Percentiles rank a stretch among this genome's conserved stretches.
These are phyloP conservation scores for Botrytis fragariae DNA, from an alignment of 2,329 filamentous ascomycete species.

Conservation along the genomic window DNA sequence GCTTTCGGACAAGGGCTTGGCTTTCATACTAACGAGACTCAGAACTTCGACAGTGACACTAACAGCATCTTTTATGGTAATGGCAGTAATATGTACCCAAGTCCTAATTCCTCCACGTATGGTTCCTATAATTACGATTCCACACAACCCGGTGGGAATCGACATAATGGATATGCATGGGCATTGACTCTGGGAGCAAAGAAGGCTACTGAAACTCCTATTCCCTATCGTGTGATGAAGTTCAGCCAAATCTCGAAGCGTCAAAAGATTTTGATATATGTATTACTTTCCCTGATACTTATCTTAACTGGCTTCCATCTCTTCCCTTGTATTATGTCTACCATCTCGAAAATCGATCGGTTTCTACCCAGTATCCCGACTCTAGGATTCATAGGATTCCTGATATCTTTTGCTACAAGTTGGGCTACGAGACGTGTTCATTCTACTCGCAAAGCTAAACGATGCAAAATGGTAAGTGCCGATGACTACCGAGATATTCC, in stretches of 20 bases:
- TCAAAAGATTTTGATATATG: background rate
- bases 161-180: conserved; percentile 8
- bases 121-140: conserved; percentile 20
- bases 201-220: background rate
- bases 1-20: background rate
- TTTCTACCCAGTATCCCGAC: conserved; percentile 22
- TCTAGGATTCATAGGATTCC: conserved; percentile 29
- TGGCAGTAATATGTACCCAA: background rate
- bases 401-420: conserved; percentile 27
- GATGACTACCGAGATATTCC: background rate
- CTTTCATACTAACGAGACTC: background rate
- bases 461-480: conserved; percentile 5
- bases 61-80: conserved; percentile 5
- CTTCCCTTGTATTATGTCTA: background rate
- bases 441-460: background rate
- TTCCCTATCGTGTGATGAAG: background rate
- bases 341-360: background rate
- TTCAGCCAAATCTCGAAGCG: background rate
- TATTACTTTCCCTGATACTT: background rate
- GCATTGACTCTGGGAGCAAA: background rate
- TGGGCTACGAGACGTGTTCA: conserved; percentile 27
- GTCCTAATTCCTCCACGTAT: conserved; percentile 7
- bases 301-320: background rate
- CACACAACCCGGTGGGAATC: conserved; percentile 23
- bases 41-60: background rate